Evolutionary conservation across 2,329 filamentous ascomycete species (phyloP).

Genomic region (Spiromastix sp.): DNA sequence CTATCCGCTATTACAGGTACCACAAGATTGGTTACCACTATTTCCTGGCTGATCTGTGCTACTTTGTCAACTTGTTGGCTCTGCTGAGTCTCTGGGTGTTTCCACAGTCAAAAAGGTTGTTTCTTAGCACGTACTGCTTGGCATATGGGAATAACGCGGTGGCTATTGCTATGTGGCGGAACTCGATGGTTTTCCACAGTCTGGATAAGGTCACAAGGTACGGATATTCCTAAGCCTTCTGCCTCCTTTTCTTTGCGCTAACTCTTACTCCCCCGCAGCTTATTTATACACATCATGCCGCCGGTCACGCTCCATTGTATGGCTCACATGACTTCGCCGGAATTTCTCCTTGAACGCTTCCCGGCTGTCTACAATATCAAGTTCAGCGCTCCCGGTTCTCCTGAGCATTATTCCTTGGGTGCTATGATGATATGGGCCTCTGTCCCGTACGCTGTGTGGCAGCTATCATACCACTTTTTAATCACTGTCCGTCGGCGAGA

Average conservation of each 20-base stretch:
- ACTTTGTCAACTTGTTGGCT: slow-evolving; percentile 88
- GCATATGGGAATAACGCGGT: slow-evolving; percentile 95
- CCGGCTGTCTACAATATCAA: slow-evolving; percentile 81
- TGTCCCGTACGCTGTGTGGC: slow-evolving; percentile 86
- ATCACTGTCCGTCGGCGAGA: slow-evolving; percentile 92
- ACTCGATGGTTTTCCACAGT: slow-evolving; percentile 95
- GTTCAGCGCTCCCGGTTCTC: slow-evolving; percentile 54
- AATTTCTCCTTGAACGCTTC: slow-evolving; percentile 59
- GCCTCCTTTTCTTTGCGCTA: slow-evolving; percentile 1
- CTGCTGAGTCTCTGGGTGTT: slow-evolving; percentile 83
- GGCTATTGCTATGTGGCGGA: slow-evolving; percentile 98
- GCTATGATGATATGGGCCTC: slow-evolving; percentile 94
- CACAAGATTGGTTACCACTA: slow-evolving; percentile 90
- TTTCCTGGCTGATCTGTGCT: slow-evolving; percentile 93
- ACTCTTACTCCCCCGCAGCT: slow-evolving; percentile 31
- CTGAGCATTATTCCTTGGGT: slow-evolving; percentile 65
- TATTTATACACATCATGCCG: slow-evolving; percentile 99
- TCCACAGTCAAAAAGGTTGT: slow-evolving; percentile 77
- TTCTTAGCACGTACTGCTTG: slow-evolving; percentile 85
- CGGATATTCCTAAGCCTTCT: slow-evolving; percentile 22
- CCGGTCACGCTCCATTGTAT: slow-evolving; percentile 88
- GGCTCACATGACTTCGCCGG: slow-evolving; percentile 65
- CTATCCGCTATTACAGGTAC: slow-evolving; percentile 85
- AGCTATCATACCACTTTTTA: slow-evolving; percentile 83
- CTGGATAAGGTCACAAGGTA: slow-evolving; percentile 92